Conservation (phyloP, 2,329 filamentous ascomycete species). For the Cercospora sojina region DNA sequence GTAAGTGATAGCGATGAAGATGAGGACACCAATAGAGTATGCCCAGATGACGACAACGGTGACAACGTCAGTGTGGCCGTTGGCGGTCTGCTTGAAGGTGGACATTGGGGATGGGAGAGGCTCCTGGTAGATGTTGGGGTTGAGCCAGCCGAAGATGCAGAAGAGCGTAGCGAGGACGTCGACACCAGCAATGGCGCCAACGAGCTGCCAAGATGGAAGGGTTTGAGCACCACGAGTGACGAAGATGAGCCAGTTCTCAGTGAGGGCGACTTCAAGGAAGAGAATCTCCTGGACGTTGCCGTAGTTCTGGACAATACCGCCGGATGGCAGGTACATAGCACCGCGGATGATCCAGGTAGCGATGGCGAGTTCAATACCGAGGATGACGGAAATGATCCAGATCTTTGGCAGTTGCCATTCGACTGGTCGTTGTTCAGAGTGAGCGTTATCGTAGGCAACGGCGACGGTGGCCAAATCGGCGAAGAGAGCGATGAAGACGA, state of each 20-base stretch:
- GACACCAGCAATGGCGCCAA: conserved; percentile 68
- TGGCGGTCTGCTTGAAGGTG: conserved; percentile 34
- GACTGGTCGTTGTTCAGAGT: conserved; percentile 71
- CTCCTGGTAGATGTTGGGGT: conserved; percentile 48
- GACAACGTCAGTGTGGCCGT: conserved; percentile 60
- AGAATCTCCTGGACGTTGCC: conserved; percentile 71
- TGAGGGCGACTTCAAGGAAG: conserved; percentile 54
- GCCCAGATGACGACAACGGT: conserved; percentile 65
- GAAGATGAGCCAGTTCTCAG: conserved; percentile 57
- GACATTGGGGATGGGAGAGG: conserved; percentile 45
- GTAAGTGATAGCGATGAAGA: conserved; percentile 66
- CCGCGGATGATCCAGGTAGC: conserved; percentile 74
- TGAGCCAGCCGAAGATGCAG: conserved; percentile 73
- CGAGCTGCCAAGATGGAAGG: conserved; percentile 71
- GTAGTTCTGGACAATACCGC: conserved; percentile 73
- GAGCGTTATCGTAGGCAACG: conserved; percentile 75
- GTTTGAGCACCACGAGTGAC: conserved; percentile 63
- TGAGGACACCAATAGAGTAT: conserved; percentile 65
- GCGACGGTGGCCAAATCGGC: conserved; percentile 77
- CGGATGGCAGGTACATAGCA: conserved; percentile 65
- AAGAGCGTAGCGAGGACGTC: conserved; percentile 72
- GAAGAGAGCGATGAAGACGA: conserved; percentile 77
- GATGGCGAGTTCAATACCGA: conserved; percentile 66
- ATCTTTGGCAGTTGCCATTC: conserved; percentile 82
- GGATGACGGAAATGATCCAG: conserved; percentile 70